Evolutionary conservation across 441 rosid species (phyloP), one percentile per base, ranked within the genome.

Genomic region (Populus trichocarpa): DNA sequence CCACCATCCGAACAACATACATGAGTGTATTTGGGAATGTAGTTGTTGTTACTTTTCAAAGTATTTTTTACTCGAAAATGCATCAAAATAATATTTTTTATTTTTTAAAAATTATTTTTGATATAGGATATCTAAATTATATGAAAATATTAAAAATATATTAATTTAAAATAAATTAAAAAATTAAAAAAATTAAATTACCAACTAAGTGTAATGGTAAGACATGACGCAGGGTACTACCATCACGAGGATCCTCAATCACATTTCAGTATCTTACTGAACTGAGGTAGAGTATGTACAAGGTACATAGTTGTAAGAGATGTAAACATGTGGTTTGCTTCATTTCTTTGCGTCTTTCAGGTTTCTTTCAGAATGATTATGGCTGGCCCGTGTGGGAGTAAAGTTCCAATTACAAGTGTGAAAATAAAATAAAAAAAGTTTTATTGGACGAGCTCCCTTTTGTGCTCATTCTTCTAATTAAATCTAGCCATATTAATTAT

Each of bases 191-290:
- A n/a, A n/a, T n/a, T n/a, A n/a, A n/a, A n/a, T n/a, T n/a, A n/a
- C n/a, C n/a, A n/a, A n/a, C n/a, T n/a, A n/a, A n/a, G 71, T 20
- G 73, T 25, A 70, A 57, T 74, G 73, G 70, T 53, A 78, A 74
- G 32, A 81, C 67, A 67, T 78, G 81, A 78, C 70, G 79, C 68
- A 11, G 67, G 73, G 46, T 64, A 35, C 69, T 35, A 32, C 23
- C 70, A 30, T 33, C 57, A 22, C 33, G 71, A 75, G 22, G 38
- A 71, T 72, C 64, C 66, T 70, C 57, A 67, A 75, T 71, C 53
- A 77, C 75, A 50, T 75, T 75, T 78, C 74, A 68, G 79, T 40
- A 50, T 71, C 75, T 71, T 72, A 82, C 79, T 82, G 35, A n/a
- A 67, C 66, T 70, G 79, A 74, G 72, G 61, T 53, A 25, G 69